These are phyloP conservation scores for Baorangia bicolor DNA, from an alignment of 768 basidiomycete genomes.

Conservation along the genomic window DNA sequence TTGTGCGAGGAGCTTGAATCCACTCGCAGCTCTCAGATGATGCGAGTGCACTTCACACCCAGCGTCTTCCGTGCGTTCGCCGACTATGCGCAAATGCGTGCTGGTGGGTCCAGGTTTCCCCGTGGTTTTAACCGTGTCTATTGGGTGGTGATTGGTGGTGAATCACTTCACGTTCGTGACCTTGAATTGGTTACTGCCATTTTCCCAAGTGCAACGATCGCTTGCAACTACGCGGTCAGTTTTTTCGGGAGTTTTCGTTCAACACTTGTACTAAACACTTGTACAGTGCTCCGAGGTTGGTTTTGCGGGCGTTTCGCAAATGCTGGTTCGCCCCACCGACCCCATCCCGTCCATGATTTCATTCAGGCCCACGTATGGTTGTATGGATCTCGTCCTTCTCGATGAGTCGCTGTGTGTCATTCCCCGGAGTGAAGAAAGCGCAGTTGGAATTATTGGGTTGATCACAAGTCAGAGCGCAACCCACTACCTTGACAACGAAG, in stretches of 20 bases:
- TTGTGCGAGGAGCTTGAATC: slow-evolving; percentile 13
- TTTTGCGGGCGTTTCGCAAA: slow-evolving; percentile 16
- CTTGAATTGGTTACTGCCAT: slow-evolving; percentile 10
- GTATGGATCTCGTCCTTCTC: slow-evolving; percentile 12
- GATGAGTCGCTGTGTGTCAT: slow-evolving; percentile 15
- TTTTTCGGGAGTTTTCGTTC: neutral
- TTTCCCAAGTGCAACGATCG: slow-evolving; percentile 13
- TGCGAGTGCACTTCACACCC: slow-evolving; percentile 15
- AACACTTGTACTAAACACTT: neutral
- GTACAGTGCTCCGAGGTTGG: slow-evolving; percentile 16
- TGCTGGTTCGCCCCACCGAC: slow-evolving; percentile 12
- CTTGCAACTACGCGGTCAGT: slow-evolving; percentile 18
- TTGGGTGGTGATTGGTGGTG: slow-evolving; percentile 18
- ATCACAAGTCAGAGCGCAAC: slow-evolving; percentile 13
- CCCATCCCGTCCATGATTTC: slow-evolving; percentile 11
- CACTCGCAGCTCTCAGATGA: slow-evolving; percentile 11
- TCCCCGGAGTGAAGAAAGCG: slow-evolving; percentile 1
- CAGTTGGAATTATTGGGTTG: slow-evolving; percentile 8
- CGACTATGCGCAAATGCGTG: slow-evolving; percentile 9
- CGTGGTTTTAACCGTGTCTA: slow-evolving; percentile 18
- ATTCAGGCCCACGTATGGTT: slow-evolving; percentile 10
- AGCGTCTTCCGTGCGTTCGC: slow-evolving; percentile 18
- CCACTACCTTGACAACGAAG: slow-evolving; percentile 12
- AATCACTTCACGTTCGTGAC: slow-evolving; percentile 8
- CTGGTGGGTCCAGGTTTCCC: slow-evolving; percentile 10